Evolutionary conservation across 768 basidiomycete species (phyloP), one percentile per base, ranked within the genome.

Genomic region (Paxillus rubicundulus): DNA sequence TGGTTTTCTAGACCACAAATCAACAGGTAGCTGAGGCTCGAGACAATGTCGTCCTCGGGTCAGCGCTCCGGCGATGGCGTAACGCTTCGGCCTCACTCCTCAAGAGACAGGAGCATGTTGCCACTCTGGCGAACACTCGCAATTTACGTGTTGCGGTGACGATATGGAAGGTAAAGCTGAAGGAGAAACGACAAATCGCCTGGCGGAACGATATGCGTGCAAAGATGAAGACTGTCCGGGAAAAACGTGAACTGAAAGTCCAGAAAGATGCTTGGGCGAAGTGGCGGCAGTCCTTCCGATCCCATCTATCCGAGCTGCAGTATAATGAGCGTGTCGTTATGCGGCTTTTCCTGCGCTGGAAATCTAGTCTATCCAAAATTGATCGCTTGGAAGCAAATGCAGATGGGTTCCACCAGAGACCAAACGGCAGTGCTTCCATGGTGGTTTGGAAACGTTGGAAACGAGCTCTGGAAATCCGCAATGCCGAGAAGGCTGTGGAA

Each of bases 121-220:
- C 73, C 2, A 61, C 61, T 0, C 61, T 81, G 20, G 77, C 79
- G 13, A 70, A 82, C 38, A 65, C 65, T 14, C 79, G 78, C 30
- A 67, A 66, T 47, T 64, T 82, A 43, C 77, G 71, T 47, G 60
- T 63, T 3, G 69, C 72, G 13, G 61, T 89, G 45, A 48, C 59
- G 8, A 45, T 66, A 3, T 93, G 91, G 91, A 78, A 75, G 53
- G 57, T 61, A 24, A 80, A 70, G 56, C 65, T 82, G 5, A 80
- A 76, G 56, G 76, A 82, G 60, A 82, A 75, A 59, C 74, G 77
- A 60, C 82, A 85, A 60, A 63, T 72, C 20, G 73, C 75, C 50
- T 88, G 86, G 85, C 78, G 84, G 28, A 71, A 79, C 44, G 85
- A 80, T 46, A 89, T 89, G 86, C 84, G 87, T 27, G 59, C 71